phyloP scores from a whole-genome alignment of 2,329 filamentous ascomycete genomes.

The Rachicladosporium sp. region DNA sequence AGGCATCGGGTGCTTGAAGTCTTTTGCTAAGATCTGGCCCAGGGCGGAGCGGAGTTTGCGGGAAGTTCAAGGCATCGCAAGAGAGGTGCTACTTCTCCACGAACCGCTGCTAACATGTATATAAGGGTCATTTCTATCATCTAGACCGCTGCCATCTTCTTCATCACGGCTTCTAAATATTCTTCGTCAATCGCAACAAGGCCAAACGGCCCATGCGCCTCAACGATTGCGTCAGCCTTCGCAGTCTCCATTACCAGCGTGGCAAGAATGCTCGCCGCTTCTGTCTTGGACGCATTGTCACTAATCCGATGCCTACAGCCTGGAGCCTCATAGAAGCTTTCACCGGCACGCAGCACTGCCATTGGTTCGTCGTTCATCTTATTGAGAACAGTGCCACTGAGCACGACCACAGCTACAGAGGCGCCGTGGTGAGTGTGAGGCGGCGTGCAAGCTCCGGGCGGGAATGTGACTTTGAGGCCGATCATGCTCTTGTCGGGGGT shows the following conservation, averaged over 20 bases:
- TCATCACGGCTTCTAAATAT: constrained; percentile 10
- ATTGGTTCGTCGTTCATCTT: constrained; percentile 39
- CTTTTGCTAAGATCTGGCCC: not conserved
- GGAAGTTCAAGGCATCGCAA: not conserved
- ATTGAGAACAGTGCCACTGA: constrained; percentile 30
- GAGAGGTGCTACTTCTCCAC: too few relatives aligned
- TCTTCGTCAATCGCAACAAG: constrained; percentile 25
- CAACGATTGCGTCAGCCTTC: constrained; percentile 22
- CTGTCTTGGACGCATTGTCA: constrained; percentile 31
- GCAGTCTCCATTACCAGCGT: constrained; percentile 32
- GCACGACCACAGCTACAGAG: constrained; percentile 28
- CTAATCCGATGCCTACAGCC: constrained; percentile 39
- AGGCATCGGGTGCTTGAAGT: constrained; percentile 1
- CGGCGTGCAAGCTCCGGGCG: constrained; percentile 30
- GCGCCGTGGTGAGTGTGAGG: constrained; percentile 37
- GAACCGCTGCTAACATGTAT: too few relatives aligned
- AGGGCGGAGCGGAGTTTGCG: not conserved
- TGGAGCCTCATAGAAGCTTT: constrained; percentile 33
- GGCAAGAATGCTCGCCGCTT: constrained; percentile 27
- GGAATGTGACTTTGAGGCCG: constrained; percentile 25
- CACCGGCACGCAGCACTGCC: constrained; percentile 25
- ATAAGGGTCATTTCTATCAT: too few relatives aligned
- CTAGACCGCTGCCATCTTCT: too few relatives aligned
- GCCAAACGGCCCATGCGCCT: constrained; percentile 11
- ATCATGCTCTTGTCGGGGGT: constrained; percentile 30